phyloP scores from a whole-genome alignment of 495 filamentous ascomycete species.

The Melanomma pulvis-pyrius region DNA sequence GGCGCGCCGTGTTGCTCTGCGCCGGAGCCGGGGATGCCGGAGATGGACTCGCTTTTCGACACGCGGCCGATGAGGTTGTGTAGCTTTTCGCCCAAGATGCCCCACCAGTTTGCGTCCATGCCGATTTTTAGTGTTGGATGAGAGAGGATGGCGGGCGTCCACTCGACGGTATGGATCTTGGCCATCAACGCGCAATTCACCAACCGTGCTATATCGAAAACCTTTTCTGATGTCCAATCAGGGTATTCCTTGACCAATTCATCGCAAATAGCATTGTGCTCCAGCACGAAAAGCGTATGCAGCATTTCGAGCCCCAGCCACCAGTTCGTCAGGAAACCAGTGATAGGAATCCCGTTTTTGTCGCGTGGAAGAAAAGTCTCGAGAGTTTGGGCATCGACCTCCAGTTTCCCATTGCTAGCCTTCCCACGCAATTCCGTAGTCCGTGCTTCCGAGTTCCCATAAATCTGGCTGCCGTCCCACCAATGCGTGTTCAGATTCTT shows the following conservation, averaged over 20 bases:
- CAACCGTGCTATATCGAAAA: slow-evolving; percentile 52
- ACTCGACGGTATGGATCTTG: slow-evolving; percentile 54
- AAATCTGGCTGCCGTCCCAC: slow-evolving; percentile 54
- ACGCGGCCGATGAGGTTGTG: slow-evolving; percentile 47
- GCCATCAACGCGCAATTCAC: slow-evolving; percentile 53
- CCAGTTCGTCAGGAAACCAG: slow-evolving; percentile 52
- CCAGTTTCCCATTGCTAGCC: slow-evolving; percentile 45
- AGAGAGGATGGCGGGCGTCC: slow-evolving; percentile 51
- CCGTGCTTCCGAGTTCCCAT: slow-evolving; percentile 46
- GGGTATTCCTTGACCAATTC: slow-evolving; percentile 42
- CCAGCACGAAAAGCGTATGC: slow-evolving; percentile 51
- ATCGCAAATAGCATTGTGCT: slow-evolving; percentile 51
- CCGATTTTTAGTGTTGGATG: slow-evolving; percentile 48
- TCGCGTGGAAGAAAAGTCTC: slow-evolving; percentile 47
- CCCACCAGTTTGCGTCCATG: slow-evolving; percentile 53
- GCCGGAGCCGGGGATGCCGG: slow-evolving; percentile 48
- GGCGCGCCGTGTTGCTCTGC: slow-evolving; percentile 46
- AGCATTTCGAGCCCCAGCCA: slow-evolving; percentile 47
- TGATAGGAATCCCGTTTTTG: slow-evolving; percentile 41
- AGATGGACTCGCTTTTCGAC: slow-evolving; percentile 46
- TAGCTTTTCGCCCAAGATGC: slow-evolving; percentile 48
- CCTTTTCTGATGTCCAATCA: slow-evolving; percentile 43
- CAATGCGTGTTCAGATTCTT: slow-evolving; percentile 49
- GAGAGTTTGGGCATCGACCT: slow-evolving; percentile 31
- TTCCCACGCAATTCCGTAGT: slow-evolving; percentile 43